Percentiles rank a stretch among this genome's conserved stretches.
phyloP scores from a whole-genome alignment of 2,329 filamentous ascomycete species.

The Ceratocystis destructans region DNA sequence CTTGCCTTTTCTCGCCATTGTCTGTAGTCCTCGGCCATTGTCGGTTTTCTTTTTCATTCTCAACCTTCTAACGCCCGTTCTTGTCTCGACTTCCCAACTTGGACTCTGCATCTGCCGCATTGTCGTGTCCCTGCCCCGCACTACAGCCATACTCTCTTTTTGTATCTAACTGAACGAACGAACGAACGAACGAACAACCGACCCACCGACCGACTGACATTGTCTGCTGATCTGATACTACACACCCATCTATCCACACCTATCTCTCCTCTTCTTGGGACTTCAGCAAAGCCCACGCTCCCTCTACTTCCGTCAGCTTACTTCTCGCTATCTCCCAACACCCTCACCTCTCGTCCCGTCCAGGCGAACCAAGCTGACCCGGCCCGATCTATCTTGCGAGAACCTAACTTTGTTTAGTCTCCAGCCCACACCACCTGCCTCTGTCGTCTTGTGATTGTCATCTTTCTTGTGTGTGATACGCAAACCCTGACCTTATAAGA shows the following conservation, averaged over 20 bases:
- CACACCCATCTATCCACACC: too few species aligned
- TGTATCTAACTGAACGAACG: background rate
- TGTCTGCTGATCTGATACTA: too few species aligned
- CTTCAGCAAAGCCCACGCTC: too few species aligned
- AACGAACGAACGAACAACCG: too few species aligned
- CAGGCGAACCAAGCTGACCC: background rate
- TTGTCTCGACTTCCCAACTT: background rate
- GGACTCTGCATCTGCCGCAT: background rate
- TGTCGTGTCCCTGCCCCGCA: background rate
- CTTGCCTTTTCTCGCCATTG: too few species aligned
- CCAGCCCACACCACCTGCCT: constrained; percentile 19
- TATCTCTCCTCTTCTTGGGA: too few species aligned
- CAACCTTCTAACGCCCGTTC: background rate
- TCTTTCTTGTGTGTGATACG: constrained; percentile 21
- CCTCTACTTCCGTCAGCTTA: too few species aligned
- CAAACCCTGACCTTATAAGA: constrained; percentile 24
- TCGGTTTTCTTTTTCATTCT: background rate
- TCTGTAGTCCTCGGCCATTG: background rate
- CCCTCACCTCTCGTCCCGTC: background rate
- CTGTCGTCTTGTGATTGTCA: constrained; percentile 8
- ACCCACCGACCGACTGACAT: too few species aligned
- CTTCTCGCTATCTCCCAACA: background rate
- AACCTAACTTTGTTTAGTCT: constrained; percentile 19
- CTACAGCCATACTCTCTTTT: background rate
- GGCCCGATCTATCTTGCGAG: background rate